A percentile compares a stretch with the other conserved stretches of the same genome.
These are phyloP conservation scores for Harrya chromipes DNA, from an alignment of 768 basidiomycete genomes.

Conservation along the genomic window DNA sequence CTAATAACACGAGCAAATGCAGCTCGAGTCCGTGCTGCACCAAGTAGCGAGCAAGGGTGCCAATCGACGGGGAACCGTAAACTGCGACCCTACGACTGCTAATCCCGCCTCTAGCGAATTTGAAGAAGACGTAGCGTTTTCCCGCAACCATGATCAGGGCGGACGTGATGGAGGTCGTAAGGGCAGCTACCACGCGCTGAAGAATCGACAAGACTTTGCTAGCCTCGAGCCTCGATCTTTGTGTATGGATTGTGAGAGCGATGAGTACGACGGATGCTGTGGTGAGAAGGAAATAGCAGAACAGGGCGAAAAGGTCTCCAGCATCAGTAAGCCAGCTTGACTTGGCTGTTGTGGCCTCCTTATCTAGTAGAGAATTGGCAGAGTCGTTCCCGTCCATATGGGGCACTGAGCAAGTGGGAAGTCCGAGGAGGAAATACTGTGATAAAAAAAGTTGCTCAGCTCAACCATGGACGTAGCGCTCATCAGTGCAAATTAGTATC, in stretches of 20 bases:
- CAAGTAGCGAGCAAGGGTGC: constrained; percentile 7
- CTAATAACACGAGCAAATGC: constrained; percentile 8
- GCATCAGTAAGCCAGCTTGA: constrained; percentile 1
- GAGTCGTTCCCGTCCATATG: background rate
- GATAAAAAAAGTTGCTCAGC: too few species aligned
- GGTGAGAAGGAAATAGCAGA: constrained; percentile 3
- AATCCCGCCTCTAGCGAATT: constrained; percentile 8
- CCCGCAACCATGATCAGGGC: constrained; percentile 14
- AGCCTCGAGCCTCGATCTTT: background rate
- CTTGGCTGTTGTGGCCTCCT: background rate
- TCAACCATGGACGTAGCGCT: too few species aligned
- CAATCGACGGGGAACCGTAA: constrained; percentile 9
- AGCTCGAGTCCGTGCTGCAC: constrained; percentile 4
- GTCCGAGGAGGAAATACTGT: too few species aligned
- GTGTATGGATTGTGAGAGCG: constrained; percentile 4
- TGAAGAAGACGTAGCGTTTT: constrained; percentile 17
- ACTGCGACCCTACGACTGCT: constrained; percentile 11
- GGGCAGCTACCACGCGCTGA: constrained; percentile 9
- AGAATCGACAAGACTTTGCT: background rate
- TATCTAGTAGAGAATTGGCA: background rate
- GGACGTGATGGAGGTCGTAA: constrained; percentile 11
- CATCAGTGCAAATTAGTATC: too few species aligned
- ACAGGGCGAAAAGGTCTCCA: constrained; percentile 5
- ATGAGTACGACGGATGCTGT: constrained; percentile 3
- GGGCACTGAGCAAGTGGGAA: too few species aligned